Evolutionary conservation across 176 grass and related monocot species (phyloP), one percentile per base, ranked within the genome.

Genomic region (Aegilops tauschii): DNA sequence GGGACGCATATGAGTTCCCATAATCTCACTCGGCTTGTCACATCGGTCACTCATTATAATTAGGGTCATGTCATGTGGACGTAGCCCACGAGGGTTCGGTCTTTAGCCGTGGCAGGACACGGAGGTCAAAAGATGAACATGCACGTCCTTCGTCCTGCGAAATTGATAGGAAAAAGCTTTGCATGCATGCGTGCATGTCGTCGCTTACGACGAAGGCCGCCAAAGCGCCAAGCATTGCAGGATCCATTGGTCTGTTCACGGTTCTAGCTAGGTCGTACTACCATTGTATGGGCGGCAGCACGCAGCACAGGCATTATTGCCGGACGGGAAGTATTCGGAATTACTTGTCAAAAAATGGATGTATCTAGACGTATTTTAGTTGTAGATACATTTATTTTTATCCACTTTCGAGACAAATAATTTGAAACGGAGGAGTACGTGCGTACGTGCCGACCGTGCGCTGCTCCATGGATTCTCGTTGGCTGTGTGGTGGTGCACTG

Each of bases 21-120:
- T 65, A 7, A 12, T 27, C 63, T 20, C 3, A 37, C 12, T 72
- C 50, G 69, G 65, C 34, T 75, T 40, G 83, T 86, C 45, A 65
- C 45, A 39, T 21, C 14, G 40, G 9, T 1, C 28, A 3, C 5
- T 3, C 25, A 17, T 23, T 28, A 12, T 7, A 36, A 21, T 5
- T 85, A 23, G 21, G 11, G 72, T 68, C 54, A 36, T 59, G 35
- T 61, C 68, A 61, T 59, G 39, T 85, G 85, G 17, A 69, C 23
- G 42, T 86, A 80, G 35, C 58, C 45, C 30, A 10, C 79, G 54
- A 72, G 25, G 25, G 54, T n/a, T 83, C 73, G 88, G 80, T 72
- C 42, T 83, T 56, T 83, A 71, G 84, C 18, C 25, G 2, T 71
- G 79, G 49, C 44, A 76, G 8, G 20, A 32, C 59, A 4, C 47